These are phyloP conservation scores for Fraxinus dipetala DNA, from an alignment of 305 asterid genomes.

Conservation along the genomic window DNA sequence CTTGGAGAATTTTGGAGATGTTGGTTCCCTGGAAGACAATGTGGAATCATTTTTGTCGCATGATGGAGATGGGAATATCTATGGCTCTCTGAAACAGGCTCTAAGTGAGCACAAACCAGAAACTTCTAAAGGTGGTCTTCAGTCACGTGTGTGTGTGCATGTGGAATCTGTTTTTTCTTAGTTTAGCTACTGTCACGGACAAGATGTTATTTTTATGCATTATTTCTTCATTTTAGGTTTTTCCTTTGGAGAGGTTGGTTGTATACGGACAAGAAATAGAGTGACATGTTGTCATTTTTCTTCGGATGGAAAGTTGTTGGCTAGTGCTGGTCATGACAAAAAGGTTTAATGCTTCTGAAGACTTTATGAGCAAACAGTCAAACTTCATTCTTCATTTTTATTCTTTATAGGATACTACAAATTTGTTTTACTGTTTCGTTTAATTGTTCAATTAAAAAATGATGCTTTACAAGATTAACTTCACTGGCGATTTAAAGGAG, in stretches of 20 bases:
- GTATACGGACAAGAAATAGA: slow-evolving; percentile 84
- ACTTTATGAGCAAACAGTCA: not conserved
- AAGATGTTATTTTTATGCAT: not conserved
- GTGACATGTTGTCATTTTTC: slow-evolving; percentile 97
- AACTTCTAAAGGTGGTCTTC: slow-evolving; percentile 62
- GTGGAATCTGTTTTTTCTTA: slow-evolving; percentile 10
- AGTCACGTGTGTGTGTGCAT: not conserved
- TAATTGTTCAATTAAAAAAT: not conserved
- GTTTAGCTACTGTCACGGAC: not conserved
- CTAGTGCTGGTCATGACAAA: slow-evolving; percentile 87
- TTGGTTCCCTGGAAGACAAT: slow-evolving; percentile 73
- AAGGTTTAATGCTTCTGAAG: not conserved
- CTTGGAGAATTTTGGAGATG: slow-evolving; percentile 78
- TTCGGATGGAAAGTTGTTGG: slow-evolving; percentile 93
- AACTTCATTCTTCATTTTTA: not conserved
- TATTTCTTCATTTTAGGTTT: slow-evolving; percentile 49
- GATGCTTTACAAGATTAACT: not conserved
- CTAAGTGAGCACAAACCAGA: slow-evolving; percentile 74
- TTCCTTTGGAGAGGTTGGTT: slow-evolving; percentile 89
- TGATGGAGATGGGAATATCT: slow-evolving; percentile 78
- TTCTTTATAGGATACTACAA: not conserved
- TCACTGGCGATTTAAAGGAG: not conserved
- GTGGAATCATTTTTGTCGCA: slow-evolving; percentile 71
- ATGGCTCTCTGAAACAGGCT: slow-evolving; percentile 70
- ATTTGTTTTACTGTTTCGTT: not conserved